A percentile compares a stretch with the other conserved stretches of the same genome.
phyloP scores from a whole-genome alignment of 208 protist species.

The Crithidia expoeki region DNA sequence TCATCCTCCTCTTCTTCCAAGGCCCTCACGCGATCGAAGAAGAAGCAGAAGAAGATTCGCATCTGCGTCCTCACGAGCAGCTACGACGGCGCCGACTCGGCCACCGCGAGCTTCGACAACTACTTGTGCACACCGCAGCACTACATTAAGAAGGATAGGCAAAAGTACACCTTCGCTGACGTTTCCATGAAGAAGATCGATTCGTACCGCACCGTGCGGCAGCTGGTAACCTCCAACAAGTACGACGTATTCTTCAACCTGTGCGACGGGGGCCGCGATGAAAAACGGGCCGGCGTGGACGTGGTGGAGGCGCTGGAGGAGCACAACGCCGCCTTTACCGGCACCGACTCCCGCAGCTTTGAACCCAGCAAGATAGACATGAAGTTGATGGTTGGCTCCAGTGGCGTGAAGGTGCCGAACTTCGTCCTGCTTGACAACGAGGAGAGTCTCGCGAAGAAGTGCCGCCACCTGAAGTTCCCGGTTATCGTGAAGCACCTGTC shows the following conservation, averaged over 20 bases:
- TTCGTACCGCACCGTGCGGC: slow-evolving; percentile 70
- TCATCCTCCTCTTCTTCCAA: neutral
- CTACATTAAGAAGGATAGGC: slow-evolving; percentile 76
- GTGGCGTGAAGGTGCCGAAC: slow-evolving; percentile 79
- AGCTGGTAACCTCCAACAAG: slow-evolving; percentile 80
- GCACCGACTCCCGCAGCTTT: slow-evolving; percentile 83
- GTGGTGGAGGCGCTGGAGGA: slow-evolving; percentile 86
- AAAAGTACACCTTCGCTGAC: slow-evolving; percentile 72
- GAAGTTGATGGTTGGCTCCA: slow-evolving; percentile 84
- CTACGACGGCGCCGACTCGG: slow-evolving; percentile 81
- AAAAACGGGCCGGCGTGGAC: slow-evolving; percentile 83
- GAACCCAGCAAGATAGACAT: slow-evolving; percentile 91
- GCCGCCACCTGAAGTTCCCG: slow-evolving; percentile 82
- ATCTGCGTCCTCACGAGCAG: slow-evolving; percentile 87
- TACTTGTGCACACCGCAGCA: slow-evolving; percentile 83
- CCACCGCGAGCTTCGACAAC: slow-evolving; percentile 77
- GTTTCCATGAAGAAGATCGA: slow-evolving; percentile 77
- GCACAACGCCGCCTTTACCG: slow-evolving; percentile 89
- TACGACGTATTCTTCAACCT: slow-evolving; percentile 91
- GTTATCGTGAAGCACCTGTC: slow-evolving; percentile 92
- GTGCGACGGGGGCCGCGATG: slow-evolving; percentile 87
- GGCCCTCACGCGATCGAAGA: slow-evolving; percentile 15
- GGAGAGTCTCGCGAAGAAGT: slow-evolving; percentile 80
- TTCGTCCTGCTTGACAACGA: slow-evolving; percentile 79
- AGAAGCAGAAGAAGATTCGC: slow-evolving; percentile 47